Conservation (phyloP, 2,329 filamentous ascomycete genomes). For the Elsinoe perseae region DNA sequence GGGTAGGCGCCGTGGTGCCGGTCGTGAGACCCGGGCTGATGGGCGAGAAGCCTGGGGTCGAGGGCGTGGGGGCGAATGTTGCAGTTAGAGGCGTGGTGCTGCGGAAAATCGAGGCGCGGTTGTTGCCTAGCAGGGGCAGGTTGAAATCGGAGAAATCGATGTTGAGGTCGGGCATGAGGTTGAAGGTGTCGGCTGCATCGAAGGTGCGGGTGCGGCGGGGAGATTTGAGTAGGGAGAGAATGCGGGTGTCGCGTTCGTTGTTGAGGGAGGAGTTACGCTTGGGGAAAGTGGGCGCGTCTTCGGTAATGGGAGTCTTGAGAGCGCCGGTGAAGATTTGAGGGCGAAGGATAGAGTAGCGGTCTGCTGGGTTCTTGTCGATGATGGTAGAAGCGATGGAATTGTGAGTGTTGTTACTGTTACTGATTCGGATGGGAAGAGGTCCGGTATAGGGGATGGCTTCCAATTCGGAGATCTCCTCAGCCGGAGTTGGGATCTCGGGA, state of each 20-base stretch:
- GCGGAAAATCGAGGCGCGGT: background rate
- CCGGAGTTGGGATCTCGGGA: constrained; percentile 13
- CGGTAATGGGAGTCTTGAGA: constrained; percentile 11
- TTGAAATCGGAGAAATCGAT: constrained; percentile 18
- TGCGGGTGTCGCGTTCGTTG: constrained; percentile 1
- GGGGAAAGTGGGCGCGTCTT: constrained; percentile 6
- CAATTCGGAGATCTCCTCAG: constrained; percentile 13
- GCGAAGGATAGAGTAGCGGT: constrained; percentile 4
- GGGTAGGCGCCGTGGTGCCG: background rate
- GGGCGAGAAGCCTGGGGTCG: background rate
- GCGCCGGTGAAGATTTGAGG: constrained; percentile 3
- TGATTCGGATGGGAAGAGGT: constrained; percentile 1
- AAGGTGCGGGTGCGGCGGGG: constrained; percentile 15
- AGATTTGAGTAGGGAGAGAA: background rate
- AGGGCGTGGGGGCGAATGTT: constrained; percentile 14
- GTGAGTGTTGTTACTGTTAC: background rate
- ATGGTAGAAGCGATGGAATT: background rate
- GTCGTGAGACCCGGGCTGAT: constrained; percentile 3
- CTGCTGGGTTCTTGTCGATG: background rate
- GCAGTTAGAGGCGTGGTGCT: constrained; percentile 13
- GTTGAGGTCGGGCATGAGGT: constrained; percentile 18
- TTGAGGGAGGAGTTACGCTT: constrained; percentile 14
- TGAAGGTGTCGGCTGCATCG: constrained; percentile 18
- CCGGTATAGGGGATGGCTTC: constrained; percentile 12
- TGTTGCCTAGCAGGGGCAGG: constrained; percentile 15